Evolutionary conservation across 1,139 yeast genomes (phyloP).

Genomic region (Lodderomyces jiufengensis): DNA sequence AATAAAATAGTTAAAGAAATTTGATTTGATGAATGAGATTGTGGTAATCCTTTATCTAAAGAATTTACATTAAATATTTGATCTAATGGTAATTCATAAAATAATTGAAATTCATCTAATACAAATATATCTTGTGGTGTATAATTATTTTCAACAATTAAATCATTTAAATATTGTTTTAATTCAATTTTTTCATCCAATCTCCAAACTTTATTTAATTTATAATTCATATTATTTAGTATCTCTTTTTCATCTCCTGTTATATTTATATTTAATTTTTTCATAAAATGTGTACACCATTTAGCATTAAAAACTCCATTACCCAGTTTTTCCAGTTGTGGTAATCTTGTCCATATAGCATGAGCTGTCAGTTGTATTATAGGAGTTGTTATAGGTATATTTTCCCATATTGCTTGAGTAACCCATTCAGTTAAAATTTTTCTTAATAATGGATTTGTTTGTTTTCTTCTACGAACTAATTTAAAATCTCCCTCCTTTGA

Average conservation of each 20-base stretch:
- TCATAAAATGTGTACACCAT: conserved; percentile 60
- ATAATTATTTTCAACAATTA: conserved; percentile 33
- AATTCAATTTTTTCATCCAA: conserved; percentile 52
- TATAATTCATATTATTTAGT: conserved; percentile 29
- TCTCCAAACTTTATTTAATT: conserved; percentile 58
- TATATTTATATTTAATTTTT: conserved; percentile 52
- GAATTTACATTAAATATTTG: conserved; percentile 51
- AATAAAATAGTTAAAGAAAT: conserved; percentile 58
- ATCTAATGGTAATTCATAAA: conserved; percentile 60
- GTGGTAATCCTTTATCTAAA: conserved; percentile 44
- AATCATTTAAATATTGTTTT: conserved; percentile 31
- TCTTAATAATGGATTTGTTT: conserved; percentile 53
- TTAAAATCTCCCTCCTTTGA: conserved; percentile 56
- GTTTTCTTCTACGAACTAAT: conserved; percentile 52
- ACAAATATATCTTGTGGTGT: conserved; percentile 55
- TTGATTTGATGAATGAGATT: conserved; percentile 46
- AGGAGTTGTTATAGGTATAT: conserved; percentile 61
- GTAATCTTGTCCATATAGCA: conserved; percentile 60
- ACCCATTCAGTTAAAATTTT: conserved; percentile 65
- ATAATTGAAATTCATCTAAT: conserved; percentile 58
- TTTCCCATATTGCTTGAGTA: conserved; percentile 65
- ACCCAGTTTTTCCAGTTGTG: conserved; percentile 54
- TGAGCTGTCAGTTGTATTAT: conserved; percentile 62
- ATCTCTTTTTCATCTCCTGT: conserved; percentile 45
- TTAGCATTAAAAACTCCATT: conserved; percentile 62